These are phyloP conservation scores for Mortierella polycephala DNA, from an alignment of 371 early-diverging fungal species.

Conservation along the genomic window DNA sequence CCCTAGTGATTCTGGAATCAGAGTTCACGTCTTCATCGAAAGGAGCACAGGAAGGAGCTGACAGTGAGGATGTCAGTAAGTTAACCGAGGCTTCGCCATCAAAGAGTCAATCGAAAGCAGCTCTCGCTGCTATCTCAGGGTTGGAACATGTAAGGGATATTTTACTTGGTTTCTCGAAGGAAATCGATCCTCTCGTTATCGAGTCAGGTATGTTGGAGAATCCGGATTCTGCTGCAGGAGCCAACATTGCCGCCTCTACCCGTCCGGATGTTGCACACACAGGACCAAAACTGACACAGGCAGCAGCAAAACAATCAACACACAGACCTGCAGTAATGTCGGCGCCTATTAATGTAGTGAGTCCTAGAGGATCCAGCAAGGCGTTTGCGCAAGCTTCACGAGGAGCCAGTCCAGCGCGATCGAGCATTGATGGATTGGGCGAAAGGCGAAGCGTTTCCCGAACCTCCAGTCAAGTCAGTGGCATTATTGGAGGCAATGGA, in stretches of 20 bases:
- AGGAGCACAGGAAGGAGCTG: conserved; percentile 3
- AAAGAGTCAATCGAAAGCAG: conserved; percentile 24
- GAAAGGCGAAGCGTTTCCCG: conserved; percentile 17
- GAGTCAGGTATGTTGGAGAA: conserved; percentile 40
- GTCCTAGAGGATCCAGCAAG: background rate
- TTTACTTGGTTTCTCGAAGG: conserved; percentile 59
- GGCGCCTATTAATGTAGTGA: background rate
- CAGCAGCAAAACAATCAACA: background rate
- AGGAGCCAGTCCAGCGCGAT: conserved; percentile 10
- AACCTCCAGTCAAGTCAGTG: conserved; percentile 13
- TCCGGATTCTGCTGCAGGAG: background rate
- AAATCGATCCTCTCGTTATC: conserved; percentile 62
- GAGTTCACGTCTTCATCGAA: conserved; percentile 56
- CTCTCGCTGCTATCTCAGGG: conserved; percentile 60
- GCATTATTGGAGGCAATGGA: background rate
- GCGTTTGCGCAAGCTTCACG: background rate
- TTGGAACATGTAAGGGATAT: conserved; percentile 74
- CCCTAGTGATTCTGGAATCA: conserved; percentile 63
- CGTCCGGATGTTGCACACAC: background rate
- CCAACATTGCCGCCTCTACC: background rate
- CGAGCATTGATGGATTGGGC: conserved; percentile 5
- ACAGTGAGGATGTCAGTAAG: conserved; percentile 1
- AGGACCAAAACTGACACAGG: background rate
- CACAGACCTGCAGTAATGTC: background rate
- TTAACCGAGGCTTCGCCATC: background rate